A percentile compares a stretch with the other conserved stretches of the same genome.
Conservation (phyloP, 139 green algal genomes). For the Klebsormidium nitens region DNA sequence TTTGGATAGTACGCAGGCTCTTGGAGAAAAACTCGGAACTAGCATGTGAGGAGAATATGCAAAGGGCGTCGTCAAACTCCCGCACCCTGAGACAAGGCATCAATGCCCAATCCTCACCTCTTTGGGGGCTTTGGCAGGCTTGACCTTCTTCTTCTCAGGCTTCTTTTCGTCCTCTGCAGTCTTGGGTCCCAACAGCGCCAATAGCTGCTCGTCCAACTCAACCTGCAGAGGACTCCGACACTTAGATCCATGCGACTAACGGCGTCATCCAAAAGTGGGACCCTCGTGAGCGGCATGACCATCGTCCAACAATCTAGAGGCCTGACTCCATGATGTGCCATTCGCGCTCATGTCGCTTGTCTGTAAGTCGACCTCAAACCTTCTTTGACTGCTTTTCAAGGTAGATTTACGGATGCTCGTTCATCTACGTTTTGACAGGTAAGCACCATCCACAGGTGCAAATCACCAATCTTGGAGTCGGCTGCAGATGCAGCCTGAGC, state of each 20-base stretch:
- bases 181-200: conserved; percentile 24
- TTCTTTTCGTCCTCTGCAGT: conserved; percentile 38
- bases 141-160: conserved; percentile 36
- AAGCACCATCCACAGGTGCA: no score
- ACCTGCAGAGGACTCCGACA: conserved; percentile 16
- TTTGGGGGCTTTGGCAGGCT: conserved; percentile 30
- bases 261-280: not conserved
- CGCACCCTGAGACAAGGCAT: no score
- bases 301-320: not conserved
- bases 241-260: not conserved
- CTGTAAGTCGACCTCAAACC: not conserved
- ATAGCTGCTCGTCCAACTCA: conserved; percentile 35
- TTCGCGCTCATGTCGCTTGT: not conserved
- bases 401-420: no score
- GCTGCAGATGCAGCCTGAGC: no score
- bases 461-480: no score
- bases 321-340: not conserved
- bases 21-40: no score
- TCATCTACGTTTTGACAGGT: no score
- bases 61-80: no score
- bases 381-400: not conserved
- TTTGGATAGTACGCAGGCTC: no score
- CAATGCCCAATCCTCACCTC: no score
- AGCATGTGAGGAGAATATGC: no score
- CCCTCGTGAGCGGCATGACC: not conserved